Conservation (phyloP, 2,329 filamentous ascomycete species). For the Apiospora koreana region DNA sequence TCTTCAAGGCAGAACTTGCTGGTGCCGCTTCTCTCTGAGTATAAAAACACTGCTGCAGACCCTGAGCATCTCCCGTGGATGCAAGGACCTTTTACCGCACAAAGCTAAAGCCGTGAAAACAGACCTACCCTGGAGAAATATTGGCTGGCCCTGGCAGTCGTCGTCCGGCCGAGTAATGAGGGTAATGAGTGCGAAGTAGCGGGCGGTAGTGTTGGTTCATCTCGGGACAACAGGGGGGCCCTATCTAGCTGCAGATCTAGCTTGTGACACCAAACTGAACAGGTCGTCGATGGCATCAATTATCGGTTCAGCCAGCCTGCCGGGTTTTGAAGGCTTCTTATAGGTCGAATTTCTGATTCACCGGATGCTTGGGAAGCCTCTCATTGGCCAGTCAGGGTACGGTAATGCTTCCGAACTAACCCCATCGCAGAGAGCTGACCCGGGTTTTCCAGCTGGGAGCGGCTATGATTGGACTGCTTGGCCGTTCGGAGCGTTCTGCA, state of each 20-base stretch:
- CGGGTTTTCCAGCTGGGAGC: neutral
- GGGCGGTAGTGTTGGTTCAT: neutral
- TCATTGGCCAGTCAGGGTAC: neutral
- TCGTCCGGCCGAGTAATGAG: neutral
- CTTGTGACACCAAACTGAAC: neutral
- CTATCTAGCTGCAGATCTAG: neutral
- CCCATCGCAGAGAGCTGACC: neutral
- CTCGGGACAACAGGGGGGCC: neutral
- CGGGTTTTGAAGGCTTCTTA: neutral
- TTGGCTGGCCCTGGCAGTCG: neutral
- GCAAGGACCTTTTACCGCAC: neutral
- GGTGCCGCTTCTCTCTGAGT: neutral
- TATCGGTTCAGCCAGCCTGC: neutral
- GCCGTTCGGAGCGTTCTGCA: neutral
- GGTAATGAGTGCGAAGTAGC: neutral
- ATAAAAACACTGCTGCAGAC: neutral
- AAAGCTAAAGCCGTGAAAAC: neutral
- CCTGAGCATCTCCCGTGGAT: neutral
- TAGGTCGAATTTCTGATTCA: neutral
- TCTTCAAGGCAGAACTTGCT: neutral
- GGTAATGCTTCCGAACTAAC: neutral
- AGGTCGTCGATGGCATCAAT: neutral
- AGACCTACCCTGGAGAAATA: neutral
- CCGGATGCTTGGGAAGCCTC: neutral
- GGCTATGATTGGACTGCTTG: neutral